Percentiles rank a stretch among this genome's conserved stretches.
Conservation (phyloP, 345 rosid species). For the Corchorus capsularis region DNA sequence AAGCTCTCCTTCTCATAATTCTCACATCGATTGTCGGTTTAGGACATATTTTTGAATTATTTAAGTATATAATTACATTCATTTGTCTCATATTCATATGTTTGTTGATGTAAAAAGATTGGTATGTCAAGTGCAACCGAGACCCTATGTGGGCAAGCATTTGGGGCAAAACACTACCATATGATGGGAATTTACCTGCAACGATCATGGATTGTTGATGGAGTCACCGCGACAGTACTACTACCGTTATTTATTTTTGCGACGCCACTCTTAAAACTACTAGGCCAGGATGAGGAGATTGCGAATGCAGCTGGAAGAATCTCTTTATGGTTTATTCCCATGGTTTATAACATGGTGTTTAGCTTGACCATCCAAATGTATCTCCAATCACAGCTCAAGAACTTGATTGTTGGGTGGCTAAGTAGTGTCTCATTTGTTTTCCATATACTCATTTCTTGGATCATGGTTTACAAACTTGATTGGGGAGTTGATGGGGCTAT, state of each 20-base stretch:
- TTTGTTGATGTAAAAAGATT: not conserved
- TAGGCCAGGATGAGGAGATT: conserved; percentile 13
- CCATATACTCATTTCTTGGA: conserved; percentile 7
- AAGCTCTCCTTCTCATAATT: not conserved
- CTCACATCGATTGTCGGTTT: too few species aligned
- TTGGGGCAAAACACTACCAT: conserved; percentile 5
- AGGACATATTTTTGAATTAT: too few species aligned
- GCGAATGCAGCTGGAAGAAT: not conserved
- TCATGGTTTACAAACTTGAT: conserved; percentile 6
- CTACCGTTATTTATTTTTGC: conserved; percentile 4
- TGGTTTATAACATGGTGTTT: not conserved
- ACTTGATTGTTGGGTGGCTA: conserved; percentile 15
- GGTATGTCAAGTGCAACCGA: conserved; percentile 19
- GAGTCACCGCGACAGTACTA: not conserved
- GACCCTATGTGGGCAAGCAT: conserved; percentile 18
- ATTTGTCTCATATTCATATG: too few species aligned
- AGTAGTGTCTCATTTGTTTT: not conserved
- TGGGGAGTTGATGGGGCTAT: conserved; percentile 29
- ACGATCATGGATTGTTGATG: conserved; percentile 5
- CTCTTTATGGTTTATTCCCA: conserved; percentile 9
- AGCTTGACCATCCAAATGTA: conserved; percentile 12
- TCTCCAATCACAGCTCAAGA: conserved; percentile 21
- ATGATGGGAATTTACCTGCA: conserved; percentile 22
- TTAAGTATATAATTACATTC: too few species aligned
- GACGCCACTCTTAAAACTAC: conserved; percentile 13